These are phyloP conservation scores for Ganoderma multipileum DNA, from an alignment of 1,284 basidiomycete species.

Conservation along the genomic window DNA sequence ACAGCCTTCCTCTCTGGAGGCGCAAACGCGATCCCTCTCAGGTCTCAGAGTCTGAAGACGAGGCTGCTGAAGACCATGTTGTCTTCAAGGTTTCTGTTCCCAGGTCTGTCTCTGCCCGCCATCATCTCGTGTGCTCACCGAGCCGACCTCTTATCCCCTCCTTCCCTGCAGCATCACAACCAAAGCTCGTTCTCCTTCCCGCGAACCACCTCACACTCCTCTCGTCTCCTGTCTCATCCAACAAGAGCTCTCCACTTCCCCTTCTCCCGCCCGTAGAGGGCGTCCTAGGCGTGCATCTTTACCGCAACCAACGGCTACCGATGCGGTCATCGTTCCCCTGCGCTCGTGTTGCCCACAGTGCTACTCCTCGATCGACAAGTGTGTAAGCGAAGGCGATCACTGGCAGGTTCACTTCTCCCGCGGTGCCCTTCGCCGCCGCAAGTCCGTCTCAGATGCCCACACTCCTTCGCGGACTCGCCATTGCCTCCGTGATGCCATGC, in stretches of 20 bases:
- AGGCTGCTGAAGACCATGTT: slow-evolving; percentile 44
- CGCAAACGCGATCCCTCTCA: slow-evolving; percentile 37
- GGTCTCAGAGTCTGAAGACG: slow-evolving; percentile 45
- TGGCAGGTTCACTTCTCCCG: slow-evolving; percentile 68
- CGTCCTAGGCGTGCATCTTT: slow-evolving; percentile 34
- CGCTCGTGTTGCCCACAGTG: slow-evolving; percentile 68
- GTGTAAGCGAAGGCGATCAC: slow-evolving; percentile 51
- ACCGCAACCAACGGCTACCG: slow-evolving; percentile 33
- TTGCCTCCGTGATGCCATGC: slow-evolving; percentile 33
- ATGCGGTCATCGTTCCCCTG: slow-evolving; percentile 55
- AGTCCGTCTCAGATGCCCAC: slow-evolving; percentile 48
- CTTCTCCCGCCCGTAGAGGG: slow-evolving; percentile 12
- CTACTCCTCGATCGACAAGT: slow-evolving; percentile 54
- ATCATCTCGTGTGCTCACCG: neutral
- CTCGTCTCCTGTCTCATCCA: slow-evolving; percentile 40
- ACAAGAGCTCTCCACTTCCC: slow-evolving; percentile 14
- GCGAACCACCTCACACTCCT: slow-evolving; percentile 30
- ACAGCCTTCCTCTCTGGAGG: slow-evolving; percentile 69
- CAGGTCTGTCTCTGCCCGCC: slow-evolving; percentile 45
- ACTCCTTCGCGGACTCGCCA: slow-evolving; percentile 26
- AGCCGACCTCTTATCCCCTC: slow-evolving; percentile 6
- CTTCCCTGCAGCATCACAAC: slow-evolving; percentile 31
- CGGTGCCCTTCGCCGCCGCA: slow-evolving; percentile 63
- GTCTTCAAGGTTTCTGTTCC: slow-evolving; percentile 67
- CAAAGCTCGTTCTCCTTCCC: slow-evolving; percentile 34